Base-by-base conservation (phyloP, 2,329 filamentous ascomycete genomes). In the Esteya vermicola region DNA sequence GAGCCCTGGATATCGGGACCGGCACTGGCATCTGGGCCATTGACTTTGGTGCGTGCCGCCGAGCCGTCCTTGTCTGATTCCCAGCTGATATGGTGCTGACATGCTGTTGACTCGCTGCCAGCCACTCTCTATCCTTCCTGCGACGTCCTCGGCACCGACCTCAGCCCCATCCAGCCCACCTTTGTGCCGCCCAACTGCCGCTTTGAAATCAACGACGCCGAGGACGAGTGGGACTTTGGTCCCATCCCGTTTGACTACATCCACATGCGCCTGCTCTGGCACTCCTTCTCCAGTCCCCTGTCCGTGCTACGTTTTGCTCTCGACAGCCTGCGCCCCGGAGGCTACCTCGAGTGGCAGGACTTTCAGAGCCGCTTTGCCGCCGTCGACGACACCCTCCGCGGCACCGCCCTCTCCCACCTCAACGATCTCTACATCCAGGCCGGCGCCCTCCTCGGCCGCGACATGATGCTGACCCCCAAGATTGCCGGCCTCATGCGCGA, bases 141-240 rank as follows among this genome's bases (percentile, higher is more conserved):
- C 49, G 57, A 45, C 58, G 70, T 47, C 3, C 57, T 60, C 30
- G 67, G 67, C 35, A 64, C 61, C 6, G 67, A 72, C 50, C 55
- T 72, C 3, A 69, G 65, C 27, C 65, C 67, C 3, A 67, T 70
- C 27, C 68, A 71, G 47, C 66, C 67, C 5, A 54, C 52, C 30
- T 49, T 70, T 51, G 65, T 78, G 0, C 74, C 75, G 0, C 62
- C 65, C 14, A 81, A 81, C 48, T 72, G 77, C 39, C 67, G 69
- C 44, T 81, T 80, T 42, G 64, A 78, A 40, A 66, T 80, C 30
- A 76, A 81, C 52, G 75, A 81, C 46, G 66, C 73, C 26, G 70
- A 72, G 45, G 62, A 55, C 16, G 52, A 59, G 2, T 66, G 61
- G 61, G 70, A 58, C 52, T 72, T 58, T 27, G 36, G 45, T 0